Conservation (phyloP, 257 asterid genomes). For the Hygrophila difformis region DNA sequence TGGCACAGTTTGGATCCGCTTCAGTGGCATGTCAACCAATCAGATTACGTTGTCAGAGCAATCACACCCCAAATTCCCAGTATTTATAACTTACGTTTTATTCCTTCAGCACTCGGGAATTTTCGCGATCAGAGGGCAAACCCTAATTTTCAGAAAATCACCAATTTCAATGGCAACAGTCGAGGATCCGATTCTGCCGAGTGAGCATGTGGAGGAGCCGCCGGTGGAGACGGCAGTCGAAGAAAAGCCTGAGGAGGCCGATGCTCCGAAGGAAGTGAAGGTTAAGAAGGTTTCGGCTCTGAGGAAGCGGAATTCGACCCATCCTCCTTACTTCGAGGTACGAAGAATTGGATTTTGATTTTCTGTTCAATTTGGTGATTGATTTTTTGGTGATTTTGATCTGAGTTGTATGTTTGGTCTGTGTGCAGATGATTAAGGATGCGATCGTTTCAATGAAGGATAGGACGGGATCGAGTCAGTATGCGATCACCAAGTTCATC, state of each 20-base stretch:
- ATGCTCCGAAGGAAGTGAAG: constrained; percentile 22
- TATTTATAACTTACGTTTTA: not conserved
- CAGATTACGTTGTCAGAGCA: constrained; percentile 10
- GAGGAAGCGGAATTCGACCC: constrained; percentile 30
- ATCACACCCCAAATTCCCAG: constrained; percentile 13
- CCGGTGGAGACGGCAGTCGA: constrained; percentile 5
- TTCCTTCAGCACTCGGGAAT: not conserved
- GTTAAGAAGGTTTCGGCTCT: constrained; percentile 39
- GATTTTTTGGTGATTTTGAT: not conserved
- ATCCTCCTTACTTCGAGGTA: constrained; percentile 63
- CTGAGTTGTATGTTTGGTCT: constrained; percentile 4
- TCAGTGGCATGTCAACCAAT: constrained; percentile 22
- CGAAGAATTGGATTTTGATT: constrained; percentile 28
- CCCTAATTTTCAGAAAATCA: not conserved
- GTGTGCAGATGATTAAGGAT: constrained; percentile 41
- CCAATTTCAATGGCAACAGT: constrained; percentile 19
- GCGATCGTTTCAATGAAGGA: constrained; percentile 52
- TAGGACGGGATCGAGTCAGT: constrained; percentile 54
- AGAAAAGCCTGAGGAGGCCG: not conserved
- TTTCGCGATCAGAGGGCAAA: constrained; percentile 8
- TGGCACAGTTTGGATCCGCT: constrained; percentile 24
- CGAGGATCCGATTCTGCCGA: constrained; percentile 18
- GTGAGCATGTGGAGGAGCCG: constrained; percentile 14
- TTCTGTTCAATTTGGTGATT: not conserved
- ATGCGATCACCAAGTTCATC: constrained; percentile 49